Evolutionary conservation across 1,284 basidiomycete species (phyloP).

Genomic region (Melanopsichium pennsylvanicum): DNA sequence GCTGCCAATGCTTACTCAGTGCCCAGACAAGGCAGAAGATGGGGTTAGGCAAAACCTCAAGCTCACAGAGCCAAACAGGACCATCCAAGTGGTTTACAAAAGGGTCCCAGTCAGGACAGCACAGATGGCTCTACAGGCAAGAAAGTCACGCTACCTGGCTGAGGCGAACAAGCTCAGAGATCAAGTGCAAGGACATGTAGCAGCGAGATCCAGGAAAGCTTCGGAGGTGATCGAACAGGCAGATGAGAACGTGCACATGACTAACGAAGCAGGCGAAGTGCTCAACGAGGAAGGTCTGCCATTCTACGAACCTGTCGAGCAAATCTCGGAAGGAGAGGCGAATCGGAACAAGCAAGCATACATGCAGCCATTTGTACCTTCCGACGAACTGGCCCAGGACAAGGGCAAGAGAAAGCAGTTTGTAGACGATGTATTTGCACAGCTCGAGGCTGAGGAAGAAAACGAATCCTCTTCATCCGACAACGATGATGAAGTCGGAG

Average conservation of each 20-base stretch:
- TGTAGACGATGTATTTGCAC: constrained; percentile 51
- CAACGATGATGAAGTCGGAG: constrained; percentile 1
- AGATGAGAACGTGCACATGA: constrained; percentile 4
- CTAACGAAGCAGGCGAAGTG: constrained; percentile 48
- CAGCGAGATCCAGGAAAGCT: no score
- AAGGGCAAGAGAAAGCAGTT: constrained; percentile 45
- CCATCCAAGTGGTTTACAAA: constrained; percentile 21
- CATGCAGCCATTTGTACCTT: constrained; percentile 41
- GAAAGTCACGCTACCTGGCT: constrained; percentile 2
- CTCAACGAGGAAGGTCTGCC: constrained; percentile 64
- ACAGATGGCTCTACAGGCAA: constrained; percentile 20
- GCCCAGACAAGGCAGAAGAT: background rate
- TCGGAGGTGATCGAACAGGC: no score
- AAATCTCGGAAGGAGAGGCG: constrained; percentile 35
- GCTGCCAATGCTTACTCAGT: constrained; percentile 9
- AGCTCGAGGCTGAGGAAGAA: constrained; percentile 53
- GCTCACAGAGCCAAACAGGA: constrained; percentile 17
- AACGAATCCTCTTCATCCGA: constrained; percentile 21
- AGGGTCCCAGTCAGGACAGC: constrained; percentile 9
- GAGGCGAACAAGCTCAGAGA: background rate
- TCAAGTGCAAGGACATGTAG: constrained; percentile 8
- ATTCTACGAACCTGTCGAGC: constrained; percentile 60
- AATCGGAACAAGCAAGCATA: constrained; percentile 21
- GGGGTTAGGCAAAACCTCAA: constrained; percentile 1
- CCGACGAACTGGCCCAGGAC: constrained; percentile 1